Conservation (phyloP, 2,329 filamentous ascomycete genomes). For the Claviceps maximensis region DNA sequence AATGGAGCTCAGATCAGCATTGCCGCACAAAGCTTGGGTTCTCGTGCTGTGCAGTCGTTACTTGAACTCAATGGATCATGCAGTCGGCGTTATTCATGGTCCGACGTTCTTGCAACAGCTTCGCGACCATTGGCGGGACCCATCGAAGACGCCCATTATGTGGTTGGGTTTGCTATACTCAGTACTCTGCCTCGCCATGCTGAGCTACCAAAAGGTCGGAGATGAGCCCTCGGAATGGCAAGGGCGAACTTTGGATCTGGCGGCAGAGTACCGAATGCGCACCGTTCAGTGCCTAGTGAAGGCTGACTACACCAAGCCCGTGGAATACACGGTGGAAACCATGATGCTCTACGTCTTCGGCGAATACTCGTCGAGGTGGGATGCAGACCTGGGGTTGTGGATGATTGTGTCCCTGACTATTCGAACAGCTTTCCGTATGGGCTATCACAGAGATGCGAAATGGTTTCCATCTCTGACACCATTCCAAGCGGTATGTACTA, state of each 20-base stretch:
- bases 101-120: slow-evolving; percentile 74
- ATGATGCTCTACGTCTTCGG: slow-evolving; percentile 63
- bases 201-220: slow-evolving; percentile 66
- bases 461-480: slow-evolving; percentile 60
- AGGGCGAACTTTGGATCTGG: slow-evolving; percentile 47
- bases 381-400: slow-evolving; percentile 57
- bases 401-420: slow-evolving; percentile 42
- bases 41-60: slow-evolving; percentile 77
- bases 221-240: slow-evolving; percentile 71
- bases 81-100: slow-evolving; percentile 64
- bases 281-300: slow-evolving; percentile 68
- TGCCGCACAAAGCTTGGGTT: slow-evolving; percentile 73
- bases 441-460: slow-evolving; percentile 64
- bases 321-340: slow-evolving; percentile 65
- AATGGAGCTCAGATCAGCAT: slow-evolving; percentile 61
- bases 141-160: slow-evolving; percentile 58
- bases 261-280: slow-evolving; percentile 51
- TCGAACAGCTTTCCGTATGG: slow-evolving; percentile 52
- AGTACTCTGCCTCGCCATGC: slow-evolving; percentile 62
- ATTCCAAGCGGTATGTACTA: slow-evolving; percentile 48
- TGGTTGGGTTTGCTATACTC: slow-evolving; percentile 70
- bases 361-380: slow-evolving; percentile 60
- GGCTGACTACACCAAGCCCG: slow-evolving; percentile 64
- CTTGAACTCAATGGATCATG: slow-evolving; percentile 67
- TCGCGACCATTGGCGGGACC: slow-evolving; percentile 53